phyloP scores from a whole-genome alignment of 352 stramenopile genomes.

The Aphanomyces cochlioides region DNA sequence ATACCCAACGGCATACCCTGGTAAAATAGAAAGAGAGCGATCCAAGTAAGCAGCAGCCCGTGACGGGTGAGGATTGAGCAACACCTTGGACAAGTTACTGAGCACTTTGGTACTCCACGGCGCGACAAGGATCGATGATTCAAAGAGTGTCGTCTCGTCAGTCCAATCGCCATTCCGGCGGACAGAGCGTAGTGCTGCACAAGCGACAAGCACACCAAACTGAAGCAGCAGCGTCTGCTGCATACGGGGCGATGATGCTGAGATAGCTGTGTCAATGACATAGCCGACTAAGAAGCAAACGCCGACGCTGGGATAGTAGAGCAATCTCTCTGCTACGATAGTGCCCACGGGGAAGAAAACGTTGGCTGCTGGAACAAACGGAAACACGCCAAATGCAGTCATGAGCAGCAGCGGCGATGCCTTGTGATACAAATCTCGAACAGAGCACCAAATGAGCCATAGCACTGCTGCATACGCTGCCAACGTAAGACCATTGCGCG shows the following conservation, averaged over 20 bases:
- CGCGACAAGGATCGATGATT: slow-evolving; percentile 45
- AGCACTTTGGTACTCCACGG: slow-evolving; percentile 77
- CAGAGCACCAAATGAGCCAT: slow-evolving; percentile 31
- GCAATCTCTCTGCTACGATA: slow-evolving; percentile 84
- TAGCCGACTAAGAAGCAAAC: slow-evolving; percentile 65
- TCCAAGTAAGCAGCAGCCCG: slow-evolving; percentile 43
- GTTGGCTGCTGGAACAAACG: slow-evolving; percentile 90
- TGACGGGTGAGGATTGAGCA: slow-evolving; percentile 45
- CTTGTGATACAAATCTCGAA: slow-evolving; percentile 29
- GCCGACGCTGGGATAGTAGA: slow-evolving; percentile 89
- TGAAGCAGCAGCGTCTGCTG: neutral
- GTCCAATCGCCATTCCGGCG: slow-evolving; percentile 64
- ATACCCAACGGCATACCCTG: slow-evolving; percentile 51
- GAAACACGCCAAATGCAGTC: slow-evolving; percentile 70
- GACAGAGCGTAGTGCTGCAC: neutral
- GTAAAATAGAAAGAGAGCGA: slow-evolving; percentile 40
- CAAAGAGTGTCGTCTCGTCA: slow-evolving; percentile 55
- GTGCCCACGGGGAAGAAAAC: slow-evolving; percentile 88
- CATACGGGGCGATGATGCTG: slow-evolving; percentile 25
- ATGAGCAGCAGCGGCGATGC: slow-evolving; percentile 43
- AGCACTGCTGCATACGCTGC: slow-evolving; percentile 56
- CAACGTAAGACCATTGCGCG: slow-evolving; percentile 56
- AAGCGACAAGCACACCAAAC: neutral
- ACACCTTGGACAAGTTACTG: slow-evolving; percentile 62
- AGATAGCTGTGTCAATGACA: slow-evolving; percentile 37